Evolutionary conservation across 495 filamentous ascomycete species (phyloP).

Genomic region (Penicillium verhagenii): DNA sequence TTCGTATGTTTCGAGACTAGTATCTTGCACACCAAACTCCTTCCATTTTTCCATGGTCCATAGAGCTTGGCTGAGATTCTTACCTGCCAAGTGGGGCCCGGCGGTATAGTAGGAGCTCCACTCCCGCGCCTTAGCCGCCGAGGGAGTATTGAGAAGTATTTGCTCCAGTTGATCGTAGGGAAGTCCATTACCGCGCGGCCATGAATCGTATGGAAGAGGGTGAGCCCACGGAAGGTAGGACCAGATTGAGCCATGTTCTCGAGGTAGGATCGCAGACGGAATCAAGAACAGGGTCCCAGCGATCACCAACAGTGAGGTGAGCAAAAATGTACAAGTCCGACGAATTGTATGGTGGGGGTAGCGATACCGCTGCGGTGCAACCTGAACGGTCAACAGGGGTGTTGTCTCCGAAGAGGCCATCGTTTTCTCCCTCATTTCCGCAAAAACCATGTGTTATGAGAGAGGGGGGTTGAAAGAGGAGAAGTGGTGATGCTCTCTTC

Average conservation of each 20-base stretch:
- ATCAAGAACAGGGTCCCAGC: slow-evolving; percentile 62
- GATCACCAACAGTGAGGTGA: slow-evolving; percentile 56
- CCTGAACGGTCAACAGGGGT: slow-evolving; percentile 38
- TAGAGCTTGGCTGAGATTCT: slow-evolving; percentile 79
- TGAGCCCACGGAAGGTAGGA: slow-evolving; percentile 44
- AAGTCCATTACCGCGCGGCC: slow-evolving; percentile 51
- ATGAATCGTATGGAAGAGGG: slow-evolving; percentile 36
- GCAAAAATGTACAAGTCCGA: slow-evolving; percentile 67
- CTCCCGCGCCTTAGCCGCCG: slow-evolving; percentile 63
- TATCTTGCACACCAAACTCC: slow-evolving; percentile 74
- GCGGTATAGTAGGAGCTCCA: slow-evolving; percentile 92
- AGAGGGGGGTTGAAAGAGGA: slow-evolving; percentile 4
- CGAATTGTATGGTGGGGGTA: slow-evolving; percentile 69
- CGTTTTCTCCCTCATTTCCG: slow-evolving; percentile 42
- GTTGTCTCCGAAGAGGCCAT: slow-evolving; percentile 45
- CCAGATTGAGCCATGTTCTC: slow-evolving; percentile 39
- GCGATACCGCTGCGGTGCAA: slow-evolving; percentile 51
- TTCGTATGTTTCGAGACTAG: slow-evolving; percentile 77
- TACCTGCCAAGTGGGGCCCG: slow-evolving; percentile 84
- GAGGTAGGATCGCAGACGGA: slow-evolving; percentile 37
- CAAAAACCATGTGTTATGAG: slow-evolving; percentile 6
- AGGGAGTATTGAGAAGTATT: slow-evolving; percentile 71
- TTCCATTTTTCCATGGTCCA: slow-evolving; percentile 88
- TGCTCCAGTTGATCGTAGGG: slow-evolving; percentile 65
- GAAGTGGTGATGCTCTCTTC: slow-evolving; percentile 9